phyloP scores from a whole-genome alignment of 768 basidiomycete genomes.

The Tulasnella sp. region DNA sequence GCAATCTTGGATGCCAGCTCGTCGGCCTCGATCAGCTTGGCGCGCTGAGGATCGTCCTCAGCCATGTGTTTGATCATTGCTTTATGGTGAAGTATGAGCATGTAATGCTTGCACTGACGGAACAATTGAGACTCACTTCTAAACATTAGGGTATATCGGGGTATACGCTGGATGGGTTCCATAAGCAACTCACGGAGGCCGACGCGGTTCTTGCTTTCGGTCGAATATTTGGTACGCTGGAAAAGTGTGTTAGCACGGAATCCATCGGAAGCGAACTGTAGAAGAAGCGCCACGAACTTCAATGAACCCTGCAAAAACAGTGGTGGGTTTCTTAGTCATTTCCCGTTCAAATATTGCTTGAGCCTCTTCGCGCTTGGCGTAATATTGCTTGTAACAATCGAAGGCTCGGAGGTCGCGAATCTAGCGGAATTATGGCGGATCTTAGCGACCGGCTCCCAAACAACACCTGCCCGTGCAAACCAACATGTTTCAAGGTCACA shows the following conservation, averaged over 20 bases:
- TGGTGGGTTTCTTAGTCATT: conserved; percentile 67
- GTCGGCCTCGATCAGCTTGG: conserved; percentile 76
- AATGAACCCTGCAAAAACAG: conserved; percentile 75
- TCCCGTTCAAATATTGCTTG: conserved; percentile 84
- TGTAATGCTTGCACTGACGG: background rate
- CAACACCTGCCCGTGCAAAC: conserved; percentile 27
- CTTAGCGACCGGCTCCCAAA: conserved; percentile 6
- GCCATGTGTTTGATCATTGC: conserved; percentile 90
- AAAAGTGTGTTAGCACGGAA: conserved; percentile 24
- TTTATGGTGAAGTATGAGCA: conserved; percentile 28
- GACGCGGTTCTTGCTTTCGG: conserved; percentile 67
- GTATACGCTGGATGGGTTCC: conserved; percentile 95
- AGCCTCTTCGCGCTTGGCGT: conserved; percentile 88
- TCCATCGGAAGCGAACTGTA: conserved; percentile 24
- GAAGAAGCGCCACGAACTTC: conserved; percentile 56
- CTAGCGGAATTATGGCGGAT: conserved; percentile 30
- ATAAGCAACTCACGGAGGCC: conserved; percentile 88
- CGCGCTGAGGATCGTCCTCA: conserved; percentile 68
- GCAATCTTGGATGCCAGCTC: conserved; percentile 89
- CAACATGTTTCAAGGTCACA: conserved; percentile 69
- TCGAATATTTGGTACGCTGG: conserved; percentile 83
- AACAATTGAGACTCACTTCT: conserved; percentile 41
- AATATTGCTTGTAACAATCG: conserved; percentile 88
- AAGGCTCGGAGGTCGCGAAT: conserved; percentile 81
- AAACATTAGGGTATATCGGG: conserved; percentile 88